Percentiles rank a stretch among this genome's conserved stretches.
These are phyloP conservation scores for Curvularia verruculosa DNA, from an alignment of 2,329 filamentous ascomycete species.

Conservation along the genomic window DNA sequence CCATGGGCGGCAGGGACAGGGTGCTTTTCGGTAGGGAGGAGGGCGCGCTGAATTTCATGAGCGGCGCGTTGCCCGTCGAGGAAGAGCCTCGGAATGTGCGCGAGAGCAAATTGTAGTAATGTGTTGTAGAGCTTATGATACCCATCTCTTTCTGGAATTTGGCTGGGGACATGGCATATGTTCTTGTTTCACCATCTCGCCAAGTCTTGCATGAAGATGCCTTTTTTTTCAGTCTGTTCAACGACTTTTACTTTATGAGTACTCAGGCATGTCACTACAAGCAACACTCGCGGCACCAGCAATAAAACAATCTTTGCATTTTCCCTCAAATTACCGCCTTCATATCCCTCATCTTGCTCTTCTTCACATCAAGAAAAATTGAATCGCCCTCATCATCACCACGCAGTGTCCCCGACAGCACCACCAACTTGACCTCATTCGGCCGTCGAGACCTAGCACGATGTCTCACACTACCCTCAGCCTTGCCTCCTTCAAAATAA, in stretches of 20 bases:
- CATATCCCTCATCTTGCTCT: neutral
- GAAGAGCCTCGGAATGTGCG: conserved; percentile 21
- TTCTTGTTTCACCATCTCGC: neutral
- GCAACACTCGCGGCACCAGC: neutral
- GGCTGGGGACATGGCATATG: neutral
- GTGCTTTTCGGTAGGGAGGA: conserved; percentile 62
- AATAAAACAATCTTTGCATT: neutral
- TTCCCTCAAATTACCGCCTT: neutral
- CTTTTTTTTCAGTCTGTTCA: neutral
- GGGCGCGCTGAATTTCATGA: conserved; percentile 56
- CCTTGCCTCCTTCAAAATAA: conserved; percentile 1
- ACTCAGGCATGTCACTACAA: neutral
- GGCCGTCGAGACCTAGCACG: neutral
- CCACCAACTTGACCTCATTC: neutral
- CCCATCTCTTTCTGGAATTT: neutral
- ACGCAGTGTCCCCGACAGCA: neutral
- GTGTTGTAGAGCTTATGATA: conserved; percentile 9
- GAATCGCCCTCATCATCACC: neutral
- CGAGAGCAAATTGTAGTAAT: conserved; percentile 58
- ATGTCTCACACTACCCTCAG: neutral
- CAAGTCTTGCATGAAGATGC: too few relatives aligned
- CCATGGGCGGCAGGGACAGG: conserved; percentile 64
- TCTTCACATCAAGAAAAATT: neutral
- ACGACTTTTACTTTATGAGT: neutral
- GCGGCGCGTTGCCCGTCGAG: conserved; percentile 56